A percentile compares a stretch with the other conserved stretches of the same genome.
Evolutionary conservation across 1,284 basidiomycete genomes (phyloP).

Genomic region (Crucibulum cyathiforme): DNA sequence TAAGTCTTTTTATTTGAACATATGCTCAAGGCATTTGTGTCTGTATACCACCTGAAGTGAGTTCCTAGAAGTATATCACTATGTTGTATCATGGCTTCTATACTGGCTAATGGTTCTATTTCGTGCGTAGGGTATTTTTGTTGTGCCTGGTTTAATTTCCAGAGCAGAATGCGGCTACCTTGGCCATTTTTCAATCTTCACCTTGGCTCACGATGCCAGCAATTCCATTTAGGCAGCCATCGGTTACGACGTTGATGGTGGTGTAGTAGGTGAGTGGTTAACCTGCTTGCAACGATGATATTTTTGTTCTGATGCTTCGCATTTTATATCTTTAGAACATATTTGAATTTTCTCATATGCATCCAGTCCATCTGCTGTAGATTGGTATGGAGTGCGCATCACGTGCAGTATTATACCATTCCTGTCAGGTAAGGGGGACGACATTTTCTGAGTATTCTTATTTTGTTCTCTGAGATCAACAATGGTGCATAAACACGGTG

Average conservation of each 20-base stretch:
- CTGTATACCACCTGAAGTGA: no score
- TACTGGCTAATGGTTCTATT: no score
- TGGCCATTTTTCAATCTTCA: no score
- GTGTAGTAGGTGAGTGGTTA: constrained; percentile 12
- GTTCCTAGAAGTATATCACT: no score
- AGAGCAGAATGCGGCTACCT: no score
- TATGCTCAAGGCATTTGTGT: no score
- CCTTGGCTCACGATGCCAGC: constrained; percentile 33
- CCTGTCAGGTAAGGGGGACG: constrained; percentile 27
- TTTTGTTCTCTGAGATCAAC: constrained; percentile 15
- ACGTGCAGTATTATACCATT: constrained; percentile 31
- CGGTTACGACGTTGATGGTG: constrained; percentile 30
- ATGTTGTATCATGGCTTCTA: no score
- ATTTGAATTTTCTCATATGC: constrained; percentile 42
- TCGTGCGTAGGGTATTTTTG: no score
- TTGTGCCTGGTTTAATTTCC: no score
- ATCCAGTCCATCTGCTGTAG: constrained; percentile 37
- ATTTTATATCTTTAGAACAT: constrained; percentile 33
- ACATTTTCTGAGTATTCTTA: constrained; percentile 18
- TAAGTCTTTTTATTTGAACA: no score
- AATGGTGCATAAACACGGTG: constrained; percentile 12
- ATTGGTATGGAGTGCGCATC: constrained; percentile 18
- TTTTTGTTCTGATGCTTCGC: no score
- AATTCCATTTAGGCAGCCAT: constrained; percentile 27
- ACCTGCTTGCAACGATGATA: constrained; percentile 24